phyloP scores from a whole-genome alignment of 257 asterid genomes.

The Petunia secreta region DNA sequence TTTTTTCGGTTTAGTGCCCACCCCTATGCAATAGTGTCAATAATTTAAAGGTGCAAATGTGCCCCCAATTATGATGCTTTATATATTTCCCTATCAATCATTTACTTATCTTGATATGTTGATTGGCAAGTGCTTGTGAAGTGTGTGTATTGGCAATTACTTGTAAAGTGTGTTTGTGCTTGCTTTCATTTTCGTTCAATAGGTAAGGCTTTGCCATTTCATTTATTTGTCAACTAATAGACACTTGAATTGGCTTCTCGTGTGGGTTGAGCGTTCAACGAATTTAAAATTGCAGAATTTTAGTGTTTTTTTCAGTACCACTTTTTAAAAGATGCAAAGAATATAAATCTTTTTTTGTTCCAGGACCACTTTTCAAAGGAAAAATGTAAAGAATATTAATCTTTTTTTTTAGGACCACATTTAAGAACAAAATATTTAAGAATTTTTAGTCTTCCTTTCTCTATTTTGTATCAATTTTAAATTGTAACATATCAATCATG shows the following conservation, averaged over 20 bases:
- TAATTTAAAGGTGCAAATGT: neutral
- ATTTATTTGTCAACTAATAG: conserved; percentile 25
- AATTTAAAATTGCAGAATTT: too few relatives aligned
- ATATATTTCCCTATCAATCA: conserved; percentile 31
- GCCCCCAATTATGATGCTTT: conserved; percentile 57
- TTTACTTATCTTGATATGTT: conserved; percentile 19
- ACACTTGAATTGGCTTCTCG: conserved; percentile 40
- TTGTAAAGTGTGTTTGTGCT: conserved; percentile 55
- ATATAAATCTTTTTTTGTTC: neutral
- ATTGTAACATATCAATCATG: too few relatives aligned
- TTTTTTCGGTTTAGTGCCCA: too few relatives aligned
- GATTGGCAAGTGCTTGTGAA: conserved; percentile 16
- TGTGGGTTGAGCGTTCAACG: conserved; percentile 32
- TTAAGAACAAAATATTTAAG: neutral
- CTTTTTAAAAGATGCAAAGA: too few relatives aligned
- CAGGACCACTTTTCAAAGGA: neutral
- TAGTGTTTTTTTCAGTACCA: too few relatives aligned
- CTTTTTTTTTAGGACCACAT: neutral
- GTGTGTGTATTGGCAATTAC: conserved; percentile 19
- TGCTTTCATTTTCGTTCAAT: conserved; percentile 60
- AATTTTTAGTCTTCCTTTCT: too few relatives aligned
- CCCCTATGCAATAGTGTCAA: too few relatives aligned
- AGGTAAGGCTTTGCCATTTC: conserved; percentile 39
- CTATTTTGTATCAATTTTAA: too few relatives aligned
- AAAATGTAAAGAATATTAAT: neutral